Base-by-base conservation (phyloP, 345 rosid genomes). In the Eucalyptus curtisii region DNA sequence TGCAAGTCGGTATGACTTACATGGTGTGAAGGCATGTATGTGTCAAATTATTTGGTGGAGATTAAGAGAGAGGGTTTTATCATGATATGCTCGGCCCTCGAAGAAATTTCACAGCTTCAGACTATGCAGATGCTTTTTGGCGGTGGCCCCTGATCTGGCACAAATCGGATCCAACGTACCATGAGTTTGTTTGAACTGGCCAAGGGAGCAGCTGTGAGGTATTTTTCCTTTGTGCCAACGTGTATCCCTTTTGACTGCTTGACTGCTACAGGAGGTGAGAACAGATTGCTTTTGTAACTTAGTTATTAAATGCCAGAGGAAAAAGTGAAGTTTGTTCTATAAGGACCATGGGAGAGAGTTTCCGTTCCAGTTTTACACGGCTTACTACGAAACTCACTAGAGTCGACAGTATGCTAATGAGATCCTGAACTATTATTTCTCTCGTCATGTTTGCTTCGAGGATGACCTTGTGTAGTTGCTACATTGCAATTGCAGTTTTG, bases 1-100 rank as follows among this genome's bases (percentile, higher is more conserved):
- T 98, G 97, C 99, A 98, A 93, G 99, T 98, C 14, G 98, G 99
- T 59, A 98, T 98, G 99, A 98, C 99, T 53, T 98, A 98, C 93
- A 98, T 97, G 99, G 99, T 98, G 88, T 98, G 94, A 96, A 86
- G 87, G 42, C 68, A 33, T 33, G 87, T 30, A 2, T 22, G 48
- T 44, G 17, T 53, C 31, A 11, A 31, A 53, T 86, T 59, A 40
- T 76, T 40, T 22, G 47, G 27, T 76, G 47, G 30, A 76, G 84
- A 76, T 76, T 76, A 40, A 76, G 30, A 76, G 44, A 71, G 30
- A 40, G 84, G 68, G 87, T 59, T 86, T 86, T 52, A 9, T 86
- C 87, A 22, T 11, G 84, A 40, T 44, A 76, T 20, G 84, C 84
- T 76, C 9, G 5, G 47, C 84, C 84, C 47, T 76, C 9, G 7